Base-by-base conservation (phyloP, 805 yeast species). In the Starmerella sirachaensis region DNA sequence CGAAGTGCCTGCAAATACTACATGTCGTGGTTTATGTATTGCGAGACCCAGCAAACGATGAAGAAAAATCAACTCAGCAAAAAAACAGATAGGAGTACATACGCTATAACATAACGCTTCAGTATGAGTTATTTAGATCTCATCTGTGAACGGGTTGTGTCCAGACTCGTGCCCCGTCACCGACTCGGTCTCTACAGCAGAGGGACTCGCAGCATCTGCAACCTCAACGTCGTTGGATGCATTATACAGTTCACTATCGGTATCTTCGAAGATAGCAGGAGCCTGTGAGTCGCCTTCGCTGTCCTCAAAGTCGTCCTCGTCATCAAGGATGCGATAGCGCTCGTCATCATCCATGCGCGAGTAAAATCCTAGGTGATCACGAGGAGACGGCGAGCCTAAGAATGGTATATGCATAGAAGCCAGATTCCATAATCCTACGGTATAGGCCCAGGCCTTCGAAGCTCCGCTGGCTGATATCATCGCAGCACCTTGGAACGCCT, bases 331-430 rank as follows among this genome's bases (percentile, higher is more conserved):
- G 2, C 54, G 48, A 31, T 53, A 42, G 20, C 58, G 45, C 41
- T 55, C 60, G 18, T 54, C 60, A 29, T 53, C 54, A 32, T 52
- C 59, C 44, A 56, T 54, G 30, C 56, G 53, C 14, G 52, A 54
- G 30, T 57, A 59, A 33, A 57, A 56, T 0, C 51, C 48, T 28
- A 55, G 46, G 16, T 31, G 44, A 31, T 40, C 47, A 18, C 45
- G 46, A 17, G 57, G 49, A 17, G 46, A 30, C n/a, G 47, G 38
- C 8, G 49, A 32, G 7, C 53, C 29, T 41, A 52, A 14, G 34
- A 50, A 23, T 31, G 42, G 33, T 5, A 33, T 21, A 14, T 28
- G 23, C 13, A 29, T 21, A n/a, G 30, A 12, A 6, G 31, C 26
- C 9, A 40, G 27, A 18, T 23, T 13, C 47, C 47, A 40, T 13